These are phyloP conservation scores for Chaetomium sp. DNA, from an alignment of 2,329 filamentous ascomycete genomes.

Conservation along the genomic window DNA sequence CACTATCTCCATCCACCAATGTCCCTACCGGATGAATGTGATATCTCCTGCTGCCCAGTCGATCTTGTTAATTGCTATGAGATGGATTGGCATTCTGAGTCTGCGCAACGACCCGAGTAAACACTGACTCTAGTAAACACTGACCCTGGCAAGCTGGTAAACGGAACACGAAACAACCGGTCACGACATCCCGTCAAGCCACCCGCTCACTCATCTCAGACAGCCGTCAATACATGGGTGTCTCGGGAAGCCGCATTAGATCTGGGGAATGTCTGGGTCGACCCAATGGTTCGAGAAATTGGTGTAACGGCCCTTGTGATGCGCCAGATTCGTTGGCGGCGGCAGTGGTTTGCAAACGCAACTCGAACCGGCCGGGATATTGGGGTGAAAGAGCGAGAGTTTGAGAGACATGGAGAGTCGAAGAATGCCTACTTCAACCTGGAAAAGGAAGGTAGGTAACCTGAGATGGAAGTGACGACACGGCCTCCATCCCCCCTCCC, in stretches of 20 bases:
- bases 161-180: not conserved
- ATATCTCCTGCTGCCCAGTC: not conserved
- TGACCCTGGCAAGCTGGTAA: not conserved
- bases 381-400: not conserved
- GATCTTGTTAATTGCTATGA: not conserved
- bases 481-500: not conserved
- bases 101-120: not conserved
- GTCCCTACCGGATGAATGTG: not conserved
- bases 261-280: not conserved
- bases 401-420: not conserved
- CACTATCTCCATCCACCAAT: not conserved
- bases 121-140: not conserved
- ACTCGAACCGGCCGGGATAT: not conserved
- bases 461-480: not conserved
- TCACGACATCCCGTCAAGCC: not conserved
- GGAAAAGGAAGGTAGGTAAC: too few species aligned
- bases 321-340: not conserved
- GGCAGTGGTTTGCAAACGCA: not conserved
- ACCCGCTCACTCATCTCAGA: not conserved
- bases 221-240: not conserved
- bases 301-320: not conserved
- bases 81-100: not conserved
- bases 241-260: not conserved
- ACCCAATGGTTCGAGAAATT: not conserved
- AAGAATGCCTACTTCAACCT: not conserved